Evolutionary conservation across 495 filamentous ascomycete genomes (phyloP), one percentile per base, ranked within the genome.

Genomic region (Xylaria venustula): DNA sequence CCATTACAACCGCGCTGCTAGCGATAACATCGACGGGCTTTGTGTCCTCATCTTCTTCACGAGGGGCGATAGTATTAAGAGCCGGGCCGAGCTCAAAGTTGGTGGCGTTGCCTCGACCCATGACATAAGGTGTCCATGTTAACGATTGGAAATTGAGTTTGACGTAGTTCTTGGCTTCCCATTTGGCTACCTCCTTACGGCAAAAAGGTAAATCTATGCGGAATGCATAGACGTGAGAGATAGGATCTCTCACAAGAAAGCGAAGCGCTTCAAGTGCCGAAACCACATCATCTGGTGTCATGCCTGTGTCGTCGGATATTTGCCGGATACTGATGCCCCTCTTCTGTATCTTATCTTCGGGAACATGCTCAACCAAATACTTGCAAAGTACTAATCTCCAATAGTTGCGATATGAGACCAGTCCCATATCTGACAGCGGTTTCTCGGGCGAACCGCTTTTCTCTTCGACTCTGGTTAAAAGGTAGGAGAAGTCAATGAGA

Each of bases 361-460:
- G 64, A 41, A 68, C 69, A 23, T 73, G 68, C 17, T 73, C 67
- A 6, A 95, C 78, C 37, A 95, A 83, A 61, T 94, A 90, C 9
- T 71, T 73, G 67, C 92, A 97, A 36, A 98, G 77, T 11, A 95
- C 79, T 15, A 96, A 78, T 40, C 93, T 85, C 94, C 94, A 98
- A 71, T 98, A 98, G 64, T 94, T 97, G 17, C 95, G 87, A 68
- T 98, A 98, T 1, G 93, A 97, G 1, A 98, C 92, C 36, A 98
- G 76, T 1, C 94, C 94, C 90, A 98, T 95, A 73, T 98, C 94
- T 0, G 94, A 98, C 5, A 98, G 85, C 0, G 94, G 94, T 73
- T 98, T 98, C 71, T 98, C 94, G 2, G 94, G 94, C 0, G 94
- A 97, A 7, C 94, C 94, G 2, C 91, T 96, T 70, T 97, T 97